These are phyloP conservation scores for Tuber indicum DNA, from an alignment of 495 filamentous ascomycete species.

Conservation along the genomic window DNA sequence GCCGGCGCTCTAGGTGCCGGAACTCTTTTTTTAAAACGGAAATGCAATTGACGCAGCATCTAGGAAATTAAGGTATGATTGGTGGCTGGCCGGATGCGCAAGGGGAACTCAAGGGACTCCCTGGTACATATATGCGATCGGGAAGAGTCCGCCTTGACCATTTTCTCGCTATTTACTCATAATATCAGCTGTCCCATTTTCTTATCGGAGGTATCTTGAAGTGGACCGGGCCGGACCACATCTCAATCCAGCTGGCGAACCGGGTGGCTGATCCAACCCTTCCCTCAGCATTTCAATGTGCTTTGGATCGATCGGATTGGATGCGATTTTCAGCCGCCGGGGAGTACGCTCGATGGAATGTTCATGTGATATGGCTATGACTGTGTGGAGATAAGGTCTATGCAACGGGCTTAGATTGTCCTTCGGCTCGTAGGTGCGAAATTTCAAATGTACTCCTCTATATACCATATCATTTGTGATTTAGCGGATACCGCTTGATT, in stretches of 20 bases:
- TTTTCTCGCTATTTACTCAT: neutral
- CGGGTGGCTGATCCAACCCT: neutral
- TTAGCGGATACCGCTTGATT: neutral
- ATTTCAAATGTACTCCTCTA: neutral
- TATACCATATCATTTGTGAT: neutral
- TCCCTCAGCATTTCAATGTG: neutral
- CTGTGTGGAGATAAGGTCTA: conserved; percentile 3
- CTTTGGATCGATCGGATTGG: conserved; percentile 2
- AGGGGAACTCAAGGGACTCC: neutral
- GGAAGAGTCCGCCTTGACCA: neutral
- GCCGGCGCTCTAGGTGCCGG: neutral
- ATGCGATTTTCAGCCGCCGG: neutral
- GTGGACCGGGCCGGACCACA: conserved; percentile 4
- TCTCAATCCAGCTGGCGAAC: conserved; percentile 1
- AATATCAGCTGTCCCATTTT: conserved; percentile 1
- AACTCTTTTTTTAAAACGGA: neutral
- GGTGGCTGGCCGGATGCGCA: neutral
- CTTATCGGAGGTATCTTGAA: conserved; percentile 1
- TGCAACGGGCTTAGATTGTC: neutral
- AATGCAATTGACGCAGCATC: neutral
- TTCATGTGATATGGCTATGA: neutral
- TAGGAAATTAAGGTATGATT: neutral
- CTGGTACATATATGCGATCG: neutral
- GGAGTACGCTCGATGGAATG: neutral
- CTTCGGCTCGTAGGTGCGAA: neutral